Percentiles rank a stretch among this genome's conserved stretches.
Conservation (phyloP, 192 early-diverging fungal species). For the Coemansia biformis region DNA sequence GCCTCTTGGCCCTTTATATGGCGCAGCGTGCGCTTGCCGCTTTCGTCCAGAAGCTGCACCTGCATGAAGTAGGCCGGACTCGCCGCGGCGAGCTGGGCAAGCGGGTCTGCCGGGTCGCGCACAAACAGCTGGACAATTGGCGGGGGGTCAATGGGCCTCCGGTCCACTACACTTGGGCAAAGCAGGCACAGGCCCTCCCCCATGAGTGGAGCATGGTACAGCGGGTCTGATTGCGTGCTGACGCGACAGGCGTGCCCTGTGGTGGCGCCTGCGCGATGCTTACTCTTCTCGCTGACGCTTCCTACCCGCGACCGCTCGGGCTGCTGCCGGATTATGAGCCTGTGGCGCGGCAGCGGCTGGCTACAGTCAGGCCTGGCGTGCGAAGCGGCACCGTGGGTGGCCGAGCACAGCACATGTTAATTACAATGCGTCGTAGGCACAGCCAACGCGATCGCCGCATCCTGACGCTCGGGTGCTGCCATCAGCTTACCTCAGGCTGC, state of each 20-base stretch:
- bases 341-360: constrained; percentile 29
- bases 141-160: constrained; percentile 51
- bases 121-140: constrained; percentile 49
- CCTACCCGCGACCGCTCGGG: constrained; percentile 85
- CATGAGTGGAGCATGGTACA: too few species aligned
- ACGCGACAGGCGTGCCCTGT: too few species aligned
- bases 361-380: too few species aligned
- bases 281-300: constrained; percentile 87
- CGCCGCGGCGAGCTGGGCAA: constrained; percentile 16
- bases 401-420: too few species aligned
- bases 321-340: constrained; percentile 73
- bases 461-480: too few species aligned
- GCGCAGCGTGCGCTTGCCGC: constrained; percentile 65
- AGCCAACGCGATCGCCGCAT: too few species aligned
- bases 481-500: constrained; percentile 2
- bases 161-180: too few species aligned
- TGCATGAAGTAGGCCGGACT: constrained; percentile 95
- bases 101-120: constrained; percentile 30
- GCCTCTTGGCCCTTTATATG: constrained; percentile 81
- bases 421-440: too few species aligned
- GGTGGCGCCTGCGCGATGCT: too few species aligned
- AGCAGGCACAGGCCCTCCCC: too few species aligned
- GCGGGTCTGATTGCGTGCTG: too few species aligned
- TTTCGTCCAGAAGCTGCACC: constrained; percentile 73
- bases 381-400: too few species aligned